Percentiles rank a stretch among this genome's conserved stretches.
Evolutionary conservation across 1,284 basidiomycete species (phyloP).

Genomic region (Fomitiporia mediterranea): DNA sequence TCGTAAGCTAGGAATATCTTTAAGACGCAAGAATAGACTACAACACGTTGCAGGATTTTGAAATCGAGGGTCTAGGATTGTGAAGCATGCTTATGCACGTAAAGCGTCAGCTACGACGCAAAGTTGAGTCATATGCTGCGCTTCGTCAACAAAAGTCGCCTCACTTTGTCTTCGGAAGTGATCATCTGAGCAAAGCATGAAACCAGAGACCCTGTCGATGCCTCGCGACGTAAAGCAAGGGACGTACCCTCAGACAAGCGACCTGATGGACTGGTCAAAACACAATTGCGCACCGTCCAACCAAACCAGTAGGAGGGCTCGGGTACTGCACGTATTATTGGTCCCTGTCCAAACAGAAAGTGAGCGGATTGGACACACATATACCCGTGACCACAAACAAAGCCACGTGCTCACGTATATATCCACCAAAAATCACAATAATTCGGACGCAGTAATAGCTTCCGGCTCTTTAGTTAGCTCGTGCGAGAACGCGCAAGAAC

Average conservation of each 20-base stretch:
- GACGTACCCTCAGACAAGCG: not conserved
- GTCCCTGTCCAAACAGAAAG: constrained; percentile 1
- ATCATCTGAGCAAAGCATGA: not conserved
- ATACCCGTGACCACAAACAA: not conserved
- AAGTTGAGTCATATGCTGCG: not conserved
- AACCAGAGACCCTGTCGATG: not conserved
- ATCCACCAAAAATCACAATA: not conserved
- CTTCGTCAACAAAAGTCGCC: not conserved
- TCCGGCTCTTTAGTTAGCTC: not conserved
- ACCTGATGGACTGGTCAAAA: not conserved
- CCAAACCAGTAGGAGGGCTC: not conserved
- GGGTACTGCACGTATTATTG: not conserved
- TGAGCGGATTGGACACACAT: not conserved
- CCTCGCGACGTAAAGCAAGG: not conserved
- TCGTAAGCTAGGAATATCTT: not conserved
- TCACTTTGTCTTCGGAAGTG: not conserved
- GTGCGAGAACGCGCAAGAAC: not conserved
- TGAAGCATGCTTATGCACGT: not conserved
- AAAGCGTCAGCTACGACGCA: not conserved
- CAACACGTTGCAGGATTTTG: not conserved
- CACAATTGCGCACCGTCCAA: not conserved
- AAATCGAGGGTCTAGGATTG: not conserved
- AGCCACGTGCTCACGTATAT: not conserved
- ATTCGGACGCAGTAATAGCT: not conserved
- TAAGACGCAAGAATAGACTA: not conserved